Evolutionary conservation across 768 basidiomycete species (phyloP).

Genomic region (Lactarius psammicola): DNA sequence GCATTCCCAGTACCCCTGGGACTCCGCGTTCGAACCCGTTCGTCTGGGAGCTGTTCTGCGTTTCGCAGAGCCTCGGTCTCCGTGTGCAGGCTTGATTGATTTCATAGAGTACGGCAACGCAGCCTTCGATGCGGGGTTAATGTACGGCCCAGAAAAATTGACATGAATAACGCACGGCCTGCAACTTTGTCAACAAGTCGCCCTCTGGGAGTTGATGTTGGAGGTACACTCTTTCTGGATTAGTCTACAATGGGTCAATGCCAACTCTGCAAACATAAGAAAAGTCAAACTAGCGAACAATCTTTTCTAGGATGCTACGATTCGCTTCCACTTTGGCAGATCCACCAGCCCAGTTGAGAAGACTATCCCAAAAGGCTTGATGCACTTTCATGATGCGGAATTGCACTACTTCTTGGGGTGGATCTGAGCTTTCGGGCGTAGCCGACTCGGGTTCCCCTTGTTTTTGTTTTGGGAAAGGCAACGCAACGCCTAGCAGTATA

Average conservation of each 20-base stretch:
- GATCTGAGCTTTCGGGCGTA: constrained; percentile 7
- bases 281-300: constrained; percentile 41
- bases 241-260: constrained; percentile 36
- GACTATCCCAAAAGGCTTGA: constrained; percentile 52
- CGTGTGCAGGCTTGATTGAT: constrained; percentile 51
- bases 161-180: constrained; percentile 44
- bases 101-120: constrained; percentile 53
- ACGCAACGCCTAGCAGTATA: constrained; percentile 44
- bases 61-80: constrained; percentile 38
- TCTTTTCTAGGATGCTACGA: constrained; percentile 42
- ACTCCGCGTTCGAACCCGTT: constrained; percentile 21
- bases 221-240: constrained; percentile 49
- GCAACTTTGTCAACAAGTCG: constrained; percentile 55
- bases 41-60: constrained; percentile 39
- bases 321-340: constrained; percentile 53
- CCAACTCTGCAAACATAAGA: not conserved
- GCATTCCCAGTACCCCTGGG: constrained; percentile 27
- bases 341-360: constrained; percentile 61
- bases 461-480: constrained; percentile 43
- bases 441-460: constrained; percentile 22
- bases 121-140: constrained; percentile 37
- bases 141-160: not conserved
- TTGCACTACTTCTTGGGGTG: constrained; percentile 41
- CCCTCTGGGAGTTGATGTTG: constrained; percentile 58
- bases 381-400: constrained; percentile 52